phyloP scores from a whole-genome alignment of 176 grass and related monocot species.

The Cenchrus purpureus region DNA sequence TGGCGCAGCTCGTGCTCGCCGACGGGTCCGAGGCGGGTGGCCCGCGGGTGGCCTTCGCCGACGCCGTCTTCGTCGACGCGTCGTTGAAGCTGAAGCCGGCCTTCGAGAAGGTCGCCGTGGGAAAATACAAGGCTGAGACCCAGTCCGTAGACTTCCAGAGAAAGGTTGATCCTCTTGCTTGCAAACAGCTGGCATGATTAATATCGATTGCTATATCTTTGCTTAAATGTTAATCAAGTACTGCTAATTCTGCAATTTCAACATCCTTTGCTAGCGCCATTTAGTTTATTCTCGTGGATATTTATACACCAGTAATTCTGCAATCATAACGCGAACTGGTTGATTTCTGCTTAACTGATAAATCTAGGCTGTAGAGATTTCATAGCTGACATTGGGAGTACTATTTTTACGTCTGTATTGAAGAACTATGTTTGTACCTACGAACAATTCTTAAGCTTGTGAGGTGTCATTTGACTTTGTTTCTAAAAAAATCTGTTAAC shows the following conservation, averaged over 20 bases:
- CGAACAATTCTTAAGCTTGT: not conserved
- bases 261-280: not conserved
- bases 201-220: not conserved
- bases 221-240: not conserved
- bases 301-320: not conserved
- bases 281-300: not conserved
- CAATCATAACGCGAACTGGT: not conserved
- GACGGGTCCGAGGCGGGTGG: conserved; percentile 57
- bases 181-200: not conserved
- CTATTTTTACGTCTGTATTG: not conserved
- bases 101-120: conserved; percentile 38
- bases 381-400: not conserved
- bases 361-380: not conserved
- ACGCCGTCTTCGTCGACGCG: conserved; percentile 58
- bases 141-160: conserved; percentile 55
- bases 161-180: conserved; percentile 32
- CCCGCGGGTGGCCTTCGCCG: conserved; percentile 49
- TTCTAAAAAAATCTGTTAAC: not conserved
- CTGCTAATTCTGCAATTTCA: not conserved
- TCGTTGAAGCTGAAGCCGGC: conserved; percentile 46
- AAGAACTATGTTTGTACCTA: not conserved
- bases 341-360: not conserved
- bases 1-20: conserved; percentile 54
- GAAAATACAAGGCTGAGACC: conserved; percentile 50
- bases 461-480: not conserved